Conservation (phyloP, 495 filamentous ascomycete genomes). For the Penicillium goetzii region DNA sequence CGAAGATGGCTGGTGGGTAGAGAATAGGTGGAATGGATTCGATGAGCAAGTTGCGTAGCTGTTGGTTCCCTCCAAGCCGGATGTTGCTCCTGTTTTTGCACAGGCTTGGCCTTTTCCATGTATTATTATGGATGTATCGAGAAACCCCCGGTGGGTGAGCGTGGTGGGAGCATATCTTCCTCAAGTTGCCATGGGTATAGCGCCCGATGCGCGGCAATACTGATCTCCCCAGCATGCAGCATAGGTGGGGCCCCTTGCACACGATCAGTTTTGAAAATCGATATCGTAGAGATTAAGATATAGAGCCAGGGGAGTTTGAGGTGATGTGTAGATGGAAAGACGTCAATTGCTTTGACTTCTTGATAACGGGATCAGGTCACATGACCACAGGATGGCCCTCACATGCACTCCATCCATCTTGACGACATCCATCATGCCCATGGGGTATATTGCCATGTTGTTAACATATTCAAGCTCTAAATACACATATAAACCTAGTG, state of each 20-base stretch:
- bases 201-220: constrained; percentile 1
- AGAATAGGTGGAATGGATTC: constrained; percentile 55
- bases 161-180: background rate
- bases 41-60: constrained; percentile 23
- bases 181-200: background rate
- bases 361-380: background rate
- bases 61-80: background rate
- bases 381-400: background rate
- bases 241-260: background rate
- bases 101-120: background rate
- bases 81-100: background rate
- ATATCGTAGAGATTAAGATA: too few species aligned
- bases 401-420: too few species aligned
- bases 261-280: background rate
- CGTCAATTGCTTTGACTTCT: background rate
- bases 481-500: too few species aligned
- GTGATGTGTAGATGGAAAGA: background rate
- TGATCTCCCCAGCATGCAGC: constrained; percentile 13
- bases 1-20: constrained; percentile 67
- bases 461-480: too few species aligned
- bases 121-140: background rate
- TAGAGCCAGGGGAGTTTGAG: too few species aligned
- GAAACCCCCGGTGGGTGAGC: background rate
- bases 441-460: background rate
- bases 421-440: too few species aligned